Evolutionary conservation across 495 filamentous ascomycete species (phyloP).

Genomic region (Podospora sp.): DNA sequence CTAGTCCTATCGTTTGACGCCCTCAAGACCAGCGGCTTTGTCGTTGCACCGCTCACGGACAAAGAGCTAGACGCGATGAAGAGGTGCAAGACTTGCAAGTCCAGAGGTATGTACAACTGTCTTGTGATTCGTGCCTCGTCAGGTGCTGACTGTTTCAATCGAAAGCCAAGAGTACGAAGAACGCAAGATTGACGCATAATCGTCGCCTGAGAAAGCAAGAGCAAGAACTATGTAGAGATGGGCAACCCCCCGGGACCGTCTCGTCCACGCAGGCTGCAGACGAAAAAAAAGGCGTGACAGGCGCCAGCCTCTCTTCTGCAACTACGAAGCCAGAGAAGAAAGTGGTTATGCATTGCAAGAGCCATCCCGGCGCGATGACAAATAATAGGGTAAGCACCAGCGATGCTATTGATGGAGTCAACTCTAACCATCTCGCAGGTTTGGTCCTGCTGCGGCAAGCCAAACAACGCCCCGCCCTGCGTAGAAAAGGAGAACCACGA

Average conservation of each 20-base stretch:
- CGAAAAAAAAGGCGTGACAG: no score
- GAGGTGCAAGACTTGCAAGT: slow-evolving; percentile 9
- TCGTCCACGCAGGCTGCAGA: no score
- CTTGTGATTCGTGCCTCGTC: background rate
- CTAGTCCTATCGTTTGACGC: background rate
- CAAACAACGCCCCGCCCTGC: slow-evolving; percentile 4
- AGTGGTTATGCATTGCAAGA: slow-evolving; percentile 4
- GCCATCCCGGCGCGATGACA: slow-evolving; percentile 6
- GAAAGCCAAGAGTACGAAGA: no score
- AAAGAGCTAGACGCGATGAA: slow-evolving; percentile 9
- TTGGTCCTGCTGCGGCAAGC: slow-evolving; percentile 19
- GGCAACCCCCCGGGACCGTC: no score
- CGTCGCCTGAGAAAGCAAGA: no score
- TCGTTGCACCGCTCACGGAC: background rate
- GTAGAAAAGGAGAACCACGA: background rate
- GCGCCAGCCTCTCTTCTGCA: no score
- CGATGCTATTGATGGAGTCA: no score
- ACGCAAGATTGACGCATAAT: no score
- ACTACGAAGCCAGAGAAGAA: background rate
- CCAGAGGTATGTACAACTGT: slow-evolving; percentile 10
- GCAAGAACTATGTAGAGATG: no score
- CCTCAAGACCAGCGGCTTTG: slow-evolving; percentile 1
- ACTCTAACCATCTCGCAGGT: background rate
- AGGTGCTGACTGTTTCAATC: no score
- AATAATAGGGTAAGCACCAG: background rate